phyloP scores from a whole-genome alignment of 2,329 filamentous ascomycete genomes.

The Podosphaera aphanis region DNA sequence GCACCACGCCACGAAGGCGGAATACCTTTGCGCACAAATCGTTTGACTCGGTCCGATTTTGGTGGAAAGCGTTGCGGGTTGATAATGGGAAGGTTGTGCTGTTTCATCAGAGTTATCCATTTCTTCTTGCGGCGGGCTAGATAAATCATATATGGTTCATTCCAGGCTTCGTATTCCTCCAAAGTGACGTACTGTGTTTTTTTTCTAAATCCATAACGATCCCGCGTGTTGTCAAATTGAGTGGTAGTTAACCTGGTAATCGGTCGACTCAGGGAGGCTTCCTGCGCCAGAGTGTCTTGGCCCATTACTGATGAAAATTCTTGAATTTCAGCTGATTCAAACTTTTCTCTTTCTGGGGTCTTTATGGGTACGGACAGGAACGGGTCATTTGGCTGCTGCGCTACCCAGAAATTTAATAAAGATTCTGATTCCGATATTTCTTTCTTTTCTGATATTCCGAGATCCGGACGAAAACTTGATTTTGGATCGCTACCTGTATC shows the following conservation, averaged over 20 bases:
- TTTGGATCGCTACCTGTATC: conserved; percentile 24
- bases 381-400: background rate
- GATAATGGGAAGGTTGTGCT: conserved; percentile 48
- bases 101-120: conserved; percentile 57
- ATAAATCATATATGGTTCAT: conserved; percentile 49
- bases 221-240: conserved; percentile 23
- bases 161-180: conserved; percentile 65
- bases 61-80: conserved; percentile 57
- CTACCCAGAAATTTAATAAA: background rate
- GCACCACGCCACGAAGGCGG: conserved; percentile 85
- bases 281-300: conserved; percentile 5
- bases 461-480: conserved; percentile 7
- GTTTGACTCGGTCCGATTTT: conserved; percentile 61
- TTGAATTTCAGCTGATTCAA: background rate
- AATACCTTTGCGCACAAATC: conserved; percentile 80
- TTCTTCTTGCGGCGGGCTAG: conserved; percentile 54
- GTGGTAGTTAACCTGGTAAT: conserved; percentile 4
- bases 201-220: conserved; percentile 86
- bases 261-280: conserved; percentile 4
- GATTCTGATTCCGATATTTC: conserved; percentile 1
- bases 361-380: background rate
- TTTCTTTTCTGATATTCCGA: conserved; percentile 8
- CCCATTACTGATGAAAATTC: conserved; percentile 1
- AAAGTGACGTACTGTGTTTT: conserved; percentile 54
- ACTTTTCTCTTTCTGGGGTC: background rate